Base-by-base conservation (phyloP, 306 rosid genomes). In the Acacia acuminata region DNA sequence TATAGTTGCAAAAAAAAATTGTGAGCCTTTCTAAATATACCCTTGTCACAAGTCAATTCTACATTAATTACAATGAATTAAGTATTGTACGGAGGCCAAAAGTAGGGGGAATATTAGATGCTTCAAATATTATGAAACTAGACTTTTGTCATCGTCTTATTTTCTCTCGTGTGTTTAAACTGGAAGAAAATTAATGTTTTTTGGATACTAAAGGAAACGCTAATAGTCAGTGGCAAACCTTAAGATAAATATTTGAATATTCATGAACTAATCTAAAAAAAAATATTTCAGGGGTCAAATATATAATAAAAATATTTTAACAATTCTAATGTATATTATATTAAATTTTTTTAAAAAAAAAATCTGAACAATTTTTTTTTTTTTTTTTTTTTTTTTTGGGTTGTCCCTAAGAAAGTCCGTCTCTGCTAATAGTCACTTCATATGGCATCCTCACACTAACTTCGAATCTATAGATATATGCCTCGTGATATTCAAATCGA, bases 401-500 rank as follows among this genome's bases (percentile, higher is more conserved):
- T 30, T 30, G 32, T 30, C 32, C 2, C 32, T 30, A 30, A 30
- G 32, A 30, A 30, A 1, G 32, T 30, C 32, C 32, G 32, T 30
- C 32, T 30, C 32, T 30, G 32, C 32, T n/a, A 60, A 43, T 19
- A 55, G 12, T 30, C 60, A 71, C 43, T 24, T 51, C n/a, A 30
- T 51, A 53, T 66, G 36, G 19, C 27, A 73, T 47, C 77, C 45
- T 73, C 48, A n/a, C 64, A 12, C 12, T 19, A 40, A 56, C 71
- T 58, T 79, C 32, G 30, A 61, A 22, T 63, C 60, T 34, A 69
- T 50, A 42, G 75, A 24, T 43, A 50, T 51, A 75, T 38, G 10
- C 8, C 34, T 36, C 15, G 66, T 81, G 71, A 24, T 64, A 77
- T 53, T 64, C 48, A 77, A 60, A 55, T 55, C 61, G 10, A 55